These are phyloP conservation scores for Cordyceps fumosorosea DNA, from an alignment of 2,329 filamentous ascomycete species.

Conservation along the genomic window DNA sequence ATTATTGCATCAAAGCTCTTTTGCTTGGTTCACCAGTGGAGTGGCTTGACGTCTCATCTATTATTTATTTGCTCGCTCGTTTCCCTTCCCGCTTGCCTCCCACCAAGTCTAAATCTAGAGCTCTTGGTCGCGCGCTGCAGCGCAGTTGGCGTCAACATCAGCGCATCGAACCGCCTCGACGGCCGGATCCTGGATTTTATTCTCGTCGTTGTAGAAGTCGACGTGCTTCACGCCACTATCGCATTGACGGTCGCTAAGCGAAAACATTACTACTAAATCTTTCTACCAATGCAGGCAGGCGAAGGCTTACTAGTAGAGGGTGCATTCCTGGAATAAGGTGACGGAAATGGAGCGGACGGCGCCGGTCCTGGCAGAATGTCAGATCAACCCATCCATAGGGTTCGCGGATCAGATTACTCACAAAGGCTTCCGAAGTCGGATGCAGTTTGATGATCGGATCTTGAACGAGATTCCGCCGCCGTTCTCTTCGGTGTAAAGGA, in stretches of 20 bases:
- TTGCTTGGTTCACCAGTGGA: neutral
- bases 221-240: neutral
- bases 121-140: neutral
- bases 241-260: neutral
- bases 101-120: neutral
- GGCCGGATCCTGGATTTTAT: neutral
- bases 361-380: neutral
- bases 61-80: neutral
- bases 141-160: neutral
- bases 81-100: neutral
- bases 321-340: neutral
- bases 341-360: neutral
- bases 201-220: neutral
- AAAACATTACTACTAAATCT: neutral
- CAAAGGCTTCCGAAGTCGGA: neutral
- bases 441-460: constrained; percentile 5
- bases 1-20: neutral
- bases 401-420: neutral
- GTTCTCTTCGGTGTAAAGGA: neutral
- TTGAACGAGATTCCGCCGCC: neutral
- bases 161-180: neutral
- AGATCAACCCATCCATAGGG: neutral
- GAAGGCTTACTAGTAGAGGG: constrained; percentile 2
- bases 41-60: too few relatives aligned
- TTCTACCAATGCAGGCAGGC: neutral